These are phyloP conservation scores for Sporothrix euskadiensis DNA, from an alignment of 2,329 filamentous ascomycete species.

Conservation along the genomic window DNA sequence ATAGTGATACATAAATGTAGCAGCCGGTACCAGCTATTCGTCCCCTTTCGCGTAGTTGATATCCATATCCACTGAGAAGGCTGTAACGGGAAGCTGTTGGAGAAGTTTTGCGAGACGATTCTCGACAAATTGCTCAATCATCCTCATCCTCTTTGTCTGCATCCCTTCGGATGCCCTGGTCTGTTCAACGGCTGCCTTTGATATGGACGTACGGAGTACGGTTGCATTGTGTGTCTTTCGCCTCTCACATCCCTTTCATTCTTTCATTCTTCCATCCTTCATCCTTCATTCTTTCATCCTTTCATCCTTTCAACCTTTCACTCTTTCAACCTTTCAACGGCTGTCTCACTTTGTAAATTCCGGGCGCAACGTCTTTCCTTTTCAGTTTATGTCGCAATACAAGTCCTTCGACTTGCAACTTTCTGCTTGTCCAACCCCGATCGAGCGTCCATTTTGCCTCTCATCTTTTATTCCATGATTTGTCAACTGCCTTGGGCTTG, in stretches of 20 bases:
- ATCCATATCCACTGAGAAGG: not conserved
- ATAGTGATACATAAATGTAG: not conserved
- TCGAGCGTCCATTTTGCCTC: not conserved
- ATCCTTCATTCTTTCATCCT: not conserved
- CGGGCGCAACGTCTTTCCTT: not conserved
- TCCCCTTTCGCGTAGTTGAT: not conserved
- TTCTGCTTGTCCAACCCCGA: not conserved
- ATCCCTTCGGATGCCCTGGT: not conserved
- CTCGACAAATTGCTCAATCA: not conserved
- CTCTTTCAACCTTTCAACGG: not conserved
- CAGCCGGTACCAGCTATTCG: not conserved
- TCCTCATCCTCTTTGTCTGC: not conserved
- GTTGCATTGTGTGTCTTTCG: not conserved
- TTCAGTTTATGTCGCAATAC: not conserved
- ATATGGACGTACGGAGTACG: not conserved
- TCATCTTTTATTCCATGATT: not conserved
- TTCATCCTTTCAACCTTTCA: not conserved
- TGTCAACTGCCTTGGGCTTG: not conserved
- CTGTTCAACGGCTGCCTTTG: not conserved
- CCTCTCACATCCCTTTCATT: not conserved
- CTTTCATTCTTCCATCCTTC: too few relatives aligned
- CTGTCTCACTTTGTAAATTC: not conserved
- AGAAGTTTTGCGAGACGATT: not conserved
- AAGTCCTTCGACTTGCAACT: not conserved
- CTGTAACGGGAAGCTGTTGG: not conserved